Base-by-base conservation (phyloP, 2,329 filamentous ascomycete genomes). In the Ophioceras dolichostomum region DNA sequence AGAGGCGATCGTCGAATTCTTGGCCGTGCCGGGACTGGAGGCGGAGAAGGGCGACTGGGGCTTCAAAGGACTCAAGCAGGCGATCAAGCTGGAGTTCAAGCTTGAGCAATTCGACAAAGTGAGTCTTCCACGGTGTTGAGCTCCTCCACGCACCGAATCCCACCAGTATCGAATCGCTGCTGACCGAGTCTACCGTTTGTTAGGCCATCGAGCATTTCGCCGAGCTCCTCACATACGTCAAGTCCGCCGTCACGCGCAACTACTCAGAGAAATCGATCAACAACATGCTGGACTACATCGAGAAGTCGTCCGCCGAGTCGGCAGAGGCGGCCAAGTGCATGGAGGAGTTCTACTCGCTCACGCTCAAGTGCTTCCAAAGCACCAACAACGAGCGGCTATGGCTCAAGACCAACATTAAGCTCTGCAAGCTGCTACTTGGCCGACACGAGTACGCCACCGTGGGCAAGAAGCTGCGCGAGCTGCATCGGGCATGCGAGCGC, bases 181-280 rank as follows among this genome's bases (percentile, higher is more conserved):
- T n/a, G n/a, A n/a, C n/a, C n/a, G 19, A 24, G 31, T 7, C 21
- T 27, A 45, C 48, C 16, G 5, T n/a, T n/a, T n/a, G n/a, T 20
- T 36, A 94, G 85, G 89, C 89, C 7, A 78, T 88, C 34, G 78
- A 89, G 54, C 88, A 98, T 60, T 98, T 94, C 61, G 79, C 76
- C 46, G 87, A 96, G 62, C 84, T 98, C 21, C 76, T 98, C 46
- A 96, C 88, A 33, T 98, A 96, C 53, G 88, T 96, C 63, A 94
- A 91, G 59, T 93, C 85, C 3, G 89, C 89, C 7, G 89, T 98
- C 33, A 96, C 91, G 29, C 79, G 91, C 44, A 98, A 96, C 61
- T 96, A 96, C 61, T 95, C 91, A 2, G 91, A 98, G 60, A 96
- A 96, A 59, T 96, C 89, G 10, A 94, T 98, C 65, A 96, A 96